Base-by-base conservation (phyloP, 257 asterid species). In the Solanum medicagineum region DNA sequence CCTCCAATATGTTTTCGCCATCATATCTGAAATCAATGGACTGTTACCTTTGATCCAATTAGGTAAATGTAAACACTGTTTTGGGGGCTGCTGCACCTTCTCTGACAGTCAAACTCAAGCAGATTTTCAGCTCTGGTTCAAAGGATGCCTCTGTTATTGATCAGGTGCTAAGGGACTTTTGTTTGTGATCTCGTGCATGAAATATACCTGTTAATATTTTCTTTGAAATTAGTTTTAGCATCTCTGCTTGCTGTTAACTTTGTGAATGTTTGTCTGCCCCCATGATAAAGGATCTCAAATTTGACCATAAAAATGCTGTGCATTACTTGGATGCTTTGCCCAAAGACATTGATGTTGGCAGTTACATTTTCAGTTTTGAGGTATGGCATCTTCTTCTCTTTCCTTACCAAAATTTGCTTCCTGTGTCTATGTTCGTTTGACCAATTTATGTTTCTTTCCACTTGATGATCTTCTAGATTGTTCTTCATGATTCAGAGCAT, bases 61-160 rank as follows among this genome's bases (percentile, higher is more conserved):
- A 96, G 99, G 99, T 95, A 73, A 90, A 88, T 36, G 93, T 94
- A 88, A 92, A 86, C 88, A 94, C 98, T 81, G 97, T 92, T 79
- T 87, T 97, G 89, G 99, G 98, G 71, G 95, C 96, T 85, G 80
- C 96, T 59, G 91, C 93, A 36, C 98, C 97, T 66, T 88, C 97
- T 86, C 88, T 95, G 83, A 90, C 98, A 6, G 97, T 97, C 85
- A 94, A 90, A 87, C 96, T 97, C 89, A 93, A 71, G 97, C 99
- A 97, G 90, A 92, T 95, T 70, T 92, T 93, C 85, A 54, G 86
- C 88, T 88, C 95, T 84, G 98, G 93, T 75, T 92, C 99, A 63
- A 92, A 92, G 91, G 98, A 97, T 91, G 94, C 98, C 65, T 90
- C 98, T 11, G 77, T 95, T 85, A 83, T 93, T 86, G 87, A 95